Conservation (phyloP, 164 flowering plant genomes). For the Malania oleifera region DNA sequence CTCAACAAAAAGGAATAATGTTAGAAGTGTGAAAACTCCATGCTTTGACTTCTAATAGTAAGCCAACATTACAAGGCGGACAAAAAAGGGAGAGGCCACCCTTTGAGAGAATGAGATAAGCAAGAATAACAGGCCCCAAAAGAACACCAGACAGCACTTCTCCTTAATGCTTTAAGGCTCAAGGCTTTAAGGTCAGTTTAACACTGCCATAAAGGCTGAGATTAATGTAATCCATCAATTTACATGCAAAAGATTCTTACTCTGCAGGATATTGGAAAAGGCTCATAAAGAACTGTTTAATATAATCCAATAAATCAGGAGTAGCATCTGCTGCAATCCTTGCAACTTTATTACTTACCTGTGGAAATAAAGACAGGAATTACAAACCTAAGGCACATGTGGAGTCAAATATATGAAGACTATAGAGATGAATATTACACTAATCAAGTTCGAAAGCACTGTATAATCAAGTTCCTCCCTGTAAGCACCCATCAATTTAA, state of each 20-base stretch:
- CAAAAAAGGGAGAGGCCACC: too few species aligned
- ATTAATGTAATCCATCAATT: not conserved
- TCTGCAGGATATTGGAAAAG: slow-evolving; percentile 74
- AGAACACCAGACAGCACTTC: slow-evolving; percentile 1
- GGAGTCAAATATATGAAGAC: slow-evolving; percentile 2
- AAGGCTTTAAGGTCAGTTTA: not conserved
- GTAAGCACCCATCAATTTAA: slow-evolving; percentile 79
- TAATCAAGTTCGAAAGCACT: slow-evolving; percentile 72
- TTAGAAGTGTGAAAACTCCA: not conserved
- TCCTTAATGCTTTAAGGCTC: not conserved
- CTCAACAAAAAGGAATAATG: too few species aligned
- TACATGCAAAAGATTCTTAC: slow-evolving; percentile 37
- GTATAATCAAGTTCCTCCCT: slow-evolving; percentile 81
- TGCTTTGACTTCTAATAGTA: not conserved
- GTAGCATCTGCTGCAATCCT: slow-evolving; percentile 73
- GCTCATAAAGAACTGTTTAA: slow-evolving; percentile 59
- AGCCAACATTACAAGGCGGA: not conserved
- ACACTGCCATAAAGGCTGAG: not conserved
- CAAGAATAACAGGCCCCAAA: slow-evolving; percentile 3
- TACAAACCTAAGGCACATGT: not conserved
- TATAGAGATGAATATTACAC: slow-evolving; percentile 37
- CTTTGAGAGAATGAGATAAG: too few species aligned
- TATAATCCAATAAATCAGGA: slow-evolving; percentile 44
- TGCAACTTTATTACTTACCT: slow-evolving; percentile 67
- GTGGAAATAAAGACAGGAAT: slow-evolving; percentile 18